phyloP scores from a whole-genome alignment of 2,329 filamentous ascomycete species.

The Emmonsia crescens region DNA sequence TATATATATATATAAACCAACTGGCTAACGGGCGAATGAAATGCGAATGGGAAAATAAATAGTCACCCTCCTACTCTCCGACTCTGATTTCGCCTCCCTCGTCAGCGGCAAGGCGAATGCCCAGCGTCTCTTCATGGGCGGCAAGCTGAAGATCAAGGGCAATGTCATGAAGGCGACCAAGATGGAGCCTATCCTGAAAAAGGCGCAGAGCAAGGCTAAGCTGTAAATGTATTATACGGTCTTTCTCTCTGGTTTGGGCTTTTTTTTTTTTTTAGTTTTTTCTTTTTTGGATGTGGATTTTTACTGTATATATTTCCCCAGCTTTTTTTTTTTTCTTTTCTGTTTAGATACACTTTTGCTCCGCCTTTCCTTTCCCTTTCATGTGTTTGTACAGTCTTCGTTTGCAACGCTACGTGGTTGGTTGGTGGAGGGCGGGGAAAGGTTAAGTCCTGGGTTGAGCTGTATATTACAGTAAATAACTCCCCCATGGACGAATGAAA shows the following conservation, averaged over 20 bases:
- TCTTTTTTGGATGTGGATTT: neutral
- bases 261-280: neutral
- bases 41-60: neutral
- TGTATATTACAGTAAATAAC: no score
- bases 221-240: conserved; percentile 43
- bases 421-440: no score
- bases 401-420: no score
- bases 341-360: no score
- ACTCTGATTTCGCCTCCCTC: conserved; percentile 76
- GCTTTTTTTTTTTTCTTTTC: no score
- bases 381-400: no score
- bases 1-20: no score
- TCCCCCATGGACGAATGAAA: no score
- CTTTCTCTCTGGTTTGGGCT: neutral
- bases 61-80: conserved; percentile 80
- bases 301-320: neutral
- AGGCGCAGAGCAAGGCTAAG: conserved; percentile 75
- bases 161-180: conserved; percentile 97
- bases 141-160: conserved; percentile 96
- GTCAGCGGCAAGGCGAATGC: conserved; percentile 83
- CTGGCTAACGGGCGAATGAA: no score
- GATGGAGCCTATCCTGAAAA: conserved; percentile 85
- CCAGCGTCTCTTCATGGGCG: conserved; percentile 93
- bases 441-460: no score
- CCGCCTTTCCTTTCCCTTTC: no score